Evolutionary conservation across 495 filamentous ascomycete species (phyloP), one percentile per base, ranked within the genome.

Genomic region (Staphylotrichum tortipilum): DNA sequence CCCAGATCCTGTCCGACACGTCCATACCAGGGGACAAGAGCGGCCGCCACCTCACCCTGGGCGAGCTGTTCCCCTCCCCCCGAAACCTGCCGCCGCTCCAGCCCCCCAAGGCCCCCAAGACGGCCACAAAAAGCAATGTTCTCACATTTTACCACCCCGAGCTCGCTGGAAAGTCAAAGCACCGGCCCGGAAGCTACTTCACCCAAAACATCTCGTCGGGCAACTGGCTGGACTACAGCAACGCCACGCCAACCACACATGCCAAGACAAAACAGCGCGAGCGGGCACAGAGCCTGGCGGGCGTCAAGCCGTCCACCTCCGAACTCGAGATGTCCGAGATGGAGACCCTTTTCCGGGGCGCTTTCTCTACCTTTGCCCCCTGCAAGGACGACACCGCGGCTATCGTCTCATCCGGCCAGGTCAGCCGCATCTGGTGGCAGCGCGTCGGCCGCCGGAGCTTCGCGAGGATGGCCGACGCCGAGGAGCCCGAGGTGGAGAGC

Each of bases 341-440:
- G 59, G 84, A 88, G 24, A 78, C 86, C 4, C 68, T 89, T 22
- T 86, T 94, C 54, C 78, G 87, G 35, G 82, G 86, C 42, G 87
- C 83, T 6, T 95, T 89, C 62, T 94, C 88, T 0, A 86, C 84
- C 50, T 95, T 95, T 68, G 88, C 88, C 10, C 90, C 90, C 5
- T 81, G 77, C 43, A 81, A 80, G 49, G 90, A 96, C 58, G 86
- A 92, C 61, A 78, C 85, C 4, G 78, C 74, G 4, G 80, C 90
- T 3, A 73, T 94, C 47, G 68, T 89, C 8, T 79, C 89, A 30
- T 77, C 75, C 11, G 82, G 85, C 51, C 70, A 78, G 22, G 82
- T 88, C 47, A 80, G 84, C 47, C 70, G 79, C 35, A 69, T 94
- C n/a, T 96, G 90, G 90, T 96, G 89, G 89, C 78, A 81, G 49